These are phyloP conservation scores for Aspergillus sclerotioniger DNA, from an alignment of 495 filamentous ascomycete species.

Conservation along the genomic window DNA sequence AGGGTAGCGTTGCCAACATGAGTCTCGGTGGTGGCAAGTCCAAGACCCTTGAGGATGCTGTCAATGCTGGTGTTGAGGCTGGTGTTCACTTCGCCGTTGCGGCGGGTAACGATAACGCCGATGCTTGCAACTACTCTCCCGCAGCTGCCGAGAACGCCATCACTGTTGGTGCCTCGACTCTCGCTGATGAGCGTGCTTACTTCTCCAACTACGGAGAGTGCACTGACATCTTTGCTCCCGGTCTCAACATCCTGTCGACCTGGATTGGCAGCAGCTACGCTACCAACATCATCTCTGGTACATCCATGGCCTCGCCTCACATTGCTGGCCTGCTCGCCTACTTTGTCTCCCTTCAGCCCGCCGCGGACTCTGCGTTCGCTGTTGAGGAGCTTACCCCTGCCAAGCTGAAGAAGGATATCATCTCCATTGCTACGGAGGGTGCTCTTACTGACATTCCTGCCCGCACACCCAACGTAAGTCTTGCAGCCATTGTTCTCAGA, in stretches of 20 bases:
- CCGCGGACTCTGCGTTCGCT: constrained; percentile 82
- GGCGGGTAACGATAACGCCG: constrained; percentile 96
- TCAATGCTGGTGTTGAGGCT: constrained; percentile 86
- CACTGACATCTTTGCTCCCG: constrained; percentile 98
- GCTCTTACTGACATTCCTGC: constrained; percentile 79
- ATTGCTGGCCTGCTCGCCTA: constrained; percentile 96
- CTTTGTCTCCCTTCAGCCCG: constrained; percentile 92
- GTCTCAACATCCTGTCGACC: constrained; percentile 93
- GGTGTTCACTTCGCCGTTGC: constrained; percentile 97
- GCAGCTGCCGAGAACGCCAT: constrained; percentile 89
- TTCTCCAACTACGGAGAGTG: constrained; percentile 99
- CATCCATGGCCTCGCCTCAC: constrained; percentile 98
- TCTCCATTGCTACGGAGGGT: constrained; percentile 77
- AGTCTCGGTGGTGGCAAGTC: constrained; percentile 96
- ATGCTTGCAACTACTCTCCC: constrained; percentile 99
- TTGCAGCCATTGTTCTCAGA: neutral
- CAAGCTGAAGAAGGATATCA: constrained; percentile 87
- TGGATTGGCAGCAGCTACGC: constrained; percentile 96
- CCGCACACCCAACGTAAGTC: constrained; percentile 74
- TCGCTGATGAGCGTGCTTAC: constrained; percentile 95
- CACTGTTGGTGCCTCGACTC: constrained; percentile 92
- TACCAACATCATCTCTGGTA: constrained; percentile 97
- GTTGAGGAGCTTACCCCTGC: constrained; percentile 87
- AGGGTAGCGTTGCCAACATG: constrained; percentile 99
- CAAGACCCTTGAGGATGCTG: constrained; percentile 79